Evolutionary conservation across 2,329 filamentous ascomycete genomes (phyloP).

Genomic region (Cercospora sp.): DNA sequence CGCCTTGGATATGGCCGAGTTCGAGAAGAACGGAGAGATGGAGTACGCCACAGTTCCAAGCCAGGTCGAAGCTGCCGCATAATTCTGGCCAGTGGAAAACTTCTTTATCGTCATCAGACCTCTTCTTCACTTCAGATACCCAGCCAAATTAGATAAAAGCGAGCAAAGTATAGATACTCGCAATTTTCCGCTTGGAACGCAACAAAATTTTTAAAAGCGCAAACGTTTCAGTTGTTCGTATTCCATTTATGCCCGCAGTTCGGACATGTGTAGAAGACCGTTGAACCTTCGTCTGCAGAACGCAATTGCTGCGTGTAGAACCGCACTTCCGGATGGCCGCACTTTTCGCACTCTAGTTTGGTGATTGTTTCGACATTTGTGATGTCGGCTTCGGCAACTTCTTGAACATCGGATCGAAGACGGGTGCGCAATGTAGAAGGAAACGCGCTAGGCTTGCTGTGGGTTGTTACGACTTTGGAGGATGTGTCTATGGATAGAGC

Average conservation of each 20-base stretch:
- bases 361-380: conserved; percentile 64
- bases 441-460: conserved; percentile 86
- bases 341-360: conserved; percentile 73
- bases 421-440: conserved; percentile 87
- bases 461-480: conserved; percentile 73
- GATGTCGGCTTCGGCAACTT: conserved; percentile 69
- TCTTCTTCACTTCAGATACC: conserved; percentile 8
- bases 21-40: conserved; percentile 80
- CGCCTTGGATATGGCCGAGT: conserved; percentile 96
- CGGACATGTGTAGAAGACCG: conserved; percentile 79
- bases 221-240: conserved; percentile 57
- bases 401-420: conserved; percentile 74
- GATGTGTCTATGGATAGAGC: conserved; percentile 61
- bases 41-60: conserved; percentile 88
- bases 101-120: not conserved
- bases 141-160: not conserved
- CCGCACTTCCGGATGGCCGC: conserved; percentile 77
- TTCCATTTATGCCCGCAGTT: conserved; percentile 79
- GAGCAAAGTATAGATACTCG: not conserved
- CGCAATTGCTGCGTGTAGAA: conserved; percentile 84
- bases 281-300: conserved; percentile 92
- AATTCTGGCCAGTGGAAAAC: not conserved
- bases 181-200: not conserved
- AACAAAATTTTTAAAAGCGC: not conserved
- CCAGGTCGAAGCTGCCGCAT: conserved; percentile 29